Base-by-base conservation (phyloP, 2,329 filamentous ascomycete genomes). In the Ceratocystis cubensis region DNA sequence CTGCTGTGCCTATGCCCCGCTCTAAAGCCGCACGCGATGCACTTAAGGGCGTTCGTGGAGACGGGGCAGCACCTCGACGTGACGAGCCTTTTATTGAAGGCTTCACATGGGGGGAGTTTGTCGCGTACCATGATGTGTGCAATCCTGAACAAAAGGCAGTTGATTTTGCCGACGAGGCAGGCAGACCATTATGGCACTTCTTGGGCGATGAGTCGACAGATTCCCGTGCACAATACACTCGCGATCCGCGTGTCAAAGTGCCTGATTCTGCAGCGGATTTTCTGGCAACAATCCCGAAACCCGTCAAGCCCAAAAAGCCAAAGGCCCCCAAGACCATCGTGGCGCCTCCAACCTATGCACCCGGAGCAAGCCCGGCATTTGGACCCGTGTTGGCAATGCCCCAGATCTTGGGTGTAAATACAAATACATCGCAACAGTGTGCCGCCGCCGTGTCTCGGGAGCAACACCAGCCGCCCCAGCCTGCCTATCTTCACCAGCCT, bases 191-290 rank as follows among this genome's bases (percentile, higher is more conserved):
- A 20, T 97, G 92, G 90, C 84, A 91, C 76, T 97, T 96, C 74
- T 81, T 99, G 68, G 90, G 90, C 41, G 85, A 85, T 74, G 84
- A 82, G 22, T 97, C 93, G 25, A 96, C 93, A 5, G 93, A 97
- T 73, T 88, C 91, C 65, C 91, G 87, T 75, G 87, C 91, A 30
- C 91, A 95, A 74, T 99, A 94, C 76, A 96, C 92, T 3, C 89
- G 94, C 72, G 86, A 96, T 75, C 84, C 82, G 56, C 69, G 72
- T 7, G 80, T 75, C 13, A 80, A 76, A n/a, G 78, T 78, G 59
- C 81, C 90, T 74, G 89, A 90, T 68, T 77, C 81, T 1, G 86
- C 83, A 75, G 86, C 85, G 70, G 88, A 88, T 73, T 92, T 88
- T 75, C 75, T 91, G 73, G 87, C 90, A 59, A 86, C 87, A 1